phyloP scores from a whole-genome alignment of 2,329 filamentous ascomycete genomes.

The Talaromyces verruculosus region DNA sequence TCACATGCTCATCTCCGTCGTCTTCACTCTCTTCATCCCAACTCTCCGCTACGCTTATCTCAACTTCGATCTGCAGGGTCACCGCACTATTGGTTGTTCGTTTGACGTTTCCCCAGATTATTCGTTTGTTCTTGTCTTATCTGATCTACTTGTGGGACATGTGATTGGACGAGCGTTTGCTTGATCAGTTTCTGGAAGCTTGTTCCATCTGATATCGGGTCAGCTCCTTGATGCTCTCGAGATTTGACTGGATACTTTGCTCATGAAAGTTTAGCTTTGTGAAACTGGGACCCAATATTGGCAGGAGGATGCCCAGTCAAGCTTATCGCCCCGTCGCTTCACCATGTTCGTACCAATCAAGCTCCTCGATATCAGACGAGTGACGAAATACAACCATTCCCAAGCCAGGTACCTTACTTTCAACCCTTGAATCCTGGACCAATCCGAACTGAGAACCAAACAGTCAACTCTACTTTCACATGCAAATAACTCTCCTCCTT shows the following conservation, averaged over 20 bases:
- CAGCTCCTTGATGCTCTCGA: not conserved
- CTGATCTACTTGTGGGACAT: not conserved
- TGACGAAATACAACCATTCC: not conserved
- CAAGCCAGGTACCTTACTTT: not conserved
- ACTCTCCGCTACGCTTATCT: not conserved
- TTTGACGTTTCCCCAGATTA: not conserved
- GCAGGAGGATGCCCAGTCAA: not conserved
- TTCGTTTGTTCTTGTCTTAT: not conserved
- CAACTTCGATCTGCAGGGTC: not conserved
- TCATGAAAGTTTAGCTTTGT: not conserved
- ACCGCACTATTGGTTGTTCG: not conserved
- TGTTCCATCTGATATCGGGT: not conserved
- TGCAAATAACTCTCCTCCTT: not conserved
- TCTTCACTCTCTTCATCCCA: not conserved
- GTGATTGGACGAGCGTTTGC: constrained; percentile 1
- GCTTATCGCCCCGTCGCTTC: not conserved
- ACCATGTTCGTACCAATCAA: not conserved
- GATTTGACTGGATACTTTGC: not conserved
- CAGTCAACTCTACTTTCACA: not conserved
- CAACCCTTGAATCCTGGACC: not conserved
- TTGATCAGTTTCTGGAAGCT: not conserved
- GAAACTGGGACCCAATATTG: accelerated
- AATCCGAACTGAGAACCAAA: not conserved
- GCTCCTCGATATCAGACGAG: not conserved
- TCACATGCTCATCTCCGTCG: not conserved